Percentiles rank a stretch among this genome's conserved stretches.
These are phyloP conservation scores for Arthrocladium fulminans DNA, from an alignment of 2,329 filamentous ascomycete genomes.

Conservation along the genomic window DNA sequence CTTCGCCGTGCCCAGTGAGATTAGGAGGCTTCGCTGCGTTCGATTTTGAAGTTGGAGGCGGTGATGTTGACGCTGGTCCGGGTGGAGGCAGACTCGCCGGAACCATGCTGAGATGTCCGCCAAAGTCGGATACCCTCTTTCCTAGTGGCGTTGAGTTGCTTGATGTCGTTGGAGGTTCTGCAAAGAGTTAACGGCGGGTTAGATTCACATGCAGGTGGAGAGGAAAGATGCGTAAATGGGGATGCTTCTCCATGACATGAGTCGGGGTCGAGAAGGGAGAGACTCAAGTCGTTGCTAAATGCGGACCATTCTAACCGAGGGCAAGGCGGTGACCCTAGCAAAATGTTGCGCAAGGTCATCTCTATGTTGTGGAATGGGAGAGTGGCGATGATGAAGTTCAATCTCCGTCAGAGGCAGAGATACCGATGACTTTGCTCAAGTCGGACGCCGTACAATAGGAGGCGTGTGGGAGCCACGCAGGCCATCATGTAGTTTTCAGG, in stretches of 20 bases:
- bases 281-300: no score
- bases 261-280: no score
- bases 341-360: no score
- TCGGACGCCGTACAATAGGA: no score
- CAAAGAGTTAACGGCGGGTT: background rate
- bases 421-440: no score
- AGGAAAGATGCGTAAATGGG: background rate
- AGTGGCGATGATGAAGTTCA: no score
- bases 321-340: no score
- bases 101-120: background rate
- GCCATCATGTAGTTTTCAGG: conserved; percentile 6
- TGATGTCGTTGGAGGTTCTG: conserved; percentile 6
- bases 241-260: no score
- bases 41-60: background rate
- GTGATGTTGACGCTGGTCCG: background rate
- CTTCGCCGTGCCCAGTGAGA: background rate
- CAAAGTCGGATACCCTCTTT: background rate
- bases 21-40: background rate
- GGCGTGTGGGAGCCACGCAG: no score
- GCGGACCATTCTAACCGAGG: no score
- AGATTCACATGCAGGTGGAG: background rate
- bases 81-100: conserved; percentile 4
- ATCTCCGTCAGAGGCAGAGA: no score
- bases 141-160: conserved; percentile 7
- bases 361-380: no score